phyloP scores from a whole-genome alignment of 768 basidiomycete species.

The Pholiota conissans region DNA sequence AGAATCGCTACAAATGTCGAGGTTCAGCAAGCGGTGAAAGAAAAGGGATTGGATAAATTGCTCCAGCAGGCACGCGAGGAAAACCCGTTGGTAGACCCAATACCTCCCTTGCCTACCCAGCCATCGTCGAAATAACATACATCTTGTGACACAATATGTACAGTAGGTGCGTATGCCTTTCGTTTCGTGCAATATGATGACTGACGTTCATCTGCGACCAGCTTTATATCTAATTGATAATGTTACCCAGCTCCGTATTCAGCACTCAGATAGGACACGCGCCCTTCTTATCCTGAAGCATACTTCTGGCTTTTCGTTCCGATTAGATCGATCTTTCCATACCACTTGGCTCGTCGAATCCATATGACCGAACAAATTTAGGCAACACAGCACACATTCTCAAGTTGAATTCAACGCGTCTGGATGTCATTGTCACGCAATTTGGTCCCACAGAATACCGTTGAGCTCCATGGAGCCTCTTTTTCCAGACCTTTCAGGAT shows the following conservation, averaged over 20 bases:
- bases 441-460: no score
- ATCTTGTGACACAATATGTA: background rate
- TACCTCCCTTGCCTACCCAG: slow-evolving; percentile 34
- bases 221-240: background rate
- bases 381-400: no score
- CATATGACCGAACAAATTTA: no score
- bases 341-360: no score
- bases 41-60: slow-evolving; percentile 73
- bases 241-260: background rate
- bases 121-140: slow-evolving; percentile 12
- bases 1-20: background rate
- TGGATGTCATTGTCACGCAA: no score
- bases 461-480: no score
- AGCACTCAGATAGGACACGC: no score
- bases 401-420: no score
- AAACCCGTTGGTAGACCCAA: slow-evolving; percentile 69
- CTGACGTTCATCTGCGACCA: no score
- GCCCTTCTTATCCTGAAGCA: no score
- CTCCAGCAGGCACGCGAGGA: slow-evolving; percentile 80
- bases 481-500: no score
- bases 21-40: slow-evolving; percentile 72
- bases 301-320: background rate
- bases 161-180: background rate
- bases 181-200: background rate
- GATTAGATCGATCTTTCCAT: no score